Conservation (phyloP, 2,329 filamentous ascomycete species). For the Cytospora leucostoma region DNA sequence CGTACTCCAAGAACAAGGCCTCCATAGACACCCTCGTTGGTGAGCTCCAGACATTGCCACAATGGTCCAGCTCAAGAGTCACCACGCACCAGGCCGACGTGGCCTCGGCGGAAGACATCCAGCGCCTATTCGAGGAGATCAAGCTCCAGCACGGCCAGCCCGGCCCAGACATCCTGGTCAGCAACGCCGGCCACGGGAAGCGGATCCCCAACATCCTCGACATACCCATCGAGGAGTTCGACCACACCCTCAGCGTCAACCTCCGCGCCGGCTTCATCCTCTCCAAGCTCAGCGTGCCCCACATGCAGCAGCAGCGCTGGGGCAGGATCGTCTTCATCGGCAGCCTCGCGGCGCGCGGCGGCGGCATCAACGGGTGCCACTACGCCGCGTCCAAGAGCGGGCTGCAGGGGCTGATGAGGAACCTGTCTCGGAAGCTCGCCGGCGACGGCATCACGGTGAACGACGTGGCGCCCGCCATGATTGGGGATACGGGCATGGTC, state of each 20-base stretch:
- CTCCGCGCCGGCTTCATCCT: constrained; percentile 63
- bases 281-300: constrained; percentile 59
- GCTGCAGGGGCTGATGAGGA: constrained; percentile 65
- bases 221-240: constrained; percentile 65
- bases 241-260: constrained; percentile 63
- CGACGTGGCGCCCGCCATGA: constrained; percentile 70
- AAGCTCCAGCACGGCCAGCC: constrained; percentile 50
- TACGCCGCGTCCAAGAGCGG: constrained; percentile 64
- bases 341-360: constrained; percentile 63
- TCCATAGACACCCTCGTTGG: constrained; percentile 48
- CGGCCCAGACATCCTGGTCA: constrained; percentile 63
- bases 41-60: constrained; percentile 41
- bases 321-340: constrained; percentile 66
- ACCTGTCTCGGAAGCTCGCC: constrained; percentile 60
- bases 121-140: constrained; percentile 57
- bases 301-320: constrained; percentile 62
- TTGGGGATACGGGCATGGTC: constrained; percentile 65
- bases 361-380: constrained; percentile 64
- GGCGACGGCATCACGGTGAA: constrained; percentile 65
- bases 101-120: constrained; percentile 53
- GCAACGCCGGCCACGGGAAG: constrained; percentile 68
- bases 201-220: constrained; percentile 58
- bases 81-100: constrained; percentile 62
- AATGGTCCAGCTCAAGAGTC: constrained; percentile 42
- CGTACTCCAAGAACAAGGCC: constrained; percentile 55